Evolutionary conservation across 1,284 basidiomycete genomes (phyloP).

Genomic region (Fomitopsis betulina): DNA sequence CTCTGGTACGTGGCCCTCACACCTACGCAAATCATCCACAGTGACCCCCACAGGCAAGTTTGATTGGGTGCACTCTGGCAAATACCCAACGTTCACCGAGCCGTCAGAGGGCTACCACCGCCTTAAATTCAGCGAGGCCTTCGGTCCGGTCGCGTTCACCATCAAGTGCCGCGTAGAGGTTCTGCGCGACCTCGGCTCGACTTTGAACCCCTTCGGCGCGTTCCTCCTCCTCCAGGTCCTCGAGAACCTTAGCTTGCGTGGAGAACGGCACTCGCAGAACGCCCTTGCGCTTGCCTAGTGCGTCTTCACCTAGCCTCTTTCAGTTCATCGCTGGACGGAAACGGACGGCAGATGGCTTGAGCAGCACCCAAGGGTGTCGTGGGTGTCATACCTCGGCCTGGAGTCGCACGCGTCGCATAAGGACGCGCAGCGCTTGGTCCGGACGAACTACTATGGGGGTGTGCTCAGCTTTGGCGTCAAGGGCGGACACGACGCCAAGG

Average conservation of each 20-base stretch:
- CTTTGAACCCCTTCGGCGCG: slow-evolving; percentile 79
- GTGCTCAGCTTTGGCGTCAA: slow-evolving; percentile 82
- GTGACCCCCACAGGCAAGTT: slow-evolving; percentile 57
- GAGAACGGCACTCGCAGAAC: slow-evolving; percentile 74
- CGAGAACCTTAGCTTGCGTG: slow-evolving; percentile 82
- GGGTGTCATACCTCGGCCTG: slow-evolving; percentile 85
- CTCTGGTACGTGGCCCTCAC: slow-evolving; percentile 38
- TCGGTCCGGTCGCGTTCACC: slow-evolving; percentile 70
- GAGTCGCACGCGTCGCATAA: slow-evolving; percentile 59
- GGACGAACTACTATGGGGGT: slow-evolving; percentile 63
- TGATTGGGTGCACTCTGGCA: slow-evolving; percentile 75
- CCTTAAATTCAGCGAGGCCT: slow-evolving; percentile 68
- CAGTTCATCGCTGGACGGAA: neutral
- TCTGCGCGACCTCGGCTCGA: slow-evolving; percentile 76
- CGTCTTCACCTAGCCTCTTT: slow-evolving; percentile 12
- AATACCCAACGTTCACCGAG: slow-evolving; percentile 81
- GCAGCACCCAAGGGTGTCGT: slow-evolving; percentile 65
- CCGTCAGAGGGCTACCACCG: slow-evolving; percentile 87
- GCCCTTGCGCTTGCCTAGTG: slow-evolving; percentile 69
- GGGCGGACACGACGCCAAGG: slow-evolving; percentile 43
- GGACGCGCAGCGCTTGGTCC: slow-evolving; percentile 55
- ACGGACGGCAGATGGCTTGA: slow-evolving; percentile 54
- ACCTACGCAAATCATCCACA: neutral
- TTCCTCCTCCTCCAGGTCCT: slow-evolving; percentile 85
- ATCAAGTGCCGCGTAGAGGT: slow-evolving; percentile 73